phyloP scores from a whole-genome alignment of 257 asterid genomes.

The Solanum phureja region DNA sequence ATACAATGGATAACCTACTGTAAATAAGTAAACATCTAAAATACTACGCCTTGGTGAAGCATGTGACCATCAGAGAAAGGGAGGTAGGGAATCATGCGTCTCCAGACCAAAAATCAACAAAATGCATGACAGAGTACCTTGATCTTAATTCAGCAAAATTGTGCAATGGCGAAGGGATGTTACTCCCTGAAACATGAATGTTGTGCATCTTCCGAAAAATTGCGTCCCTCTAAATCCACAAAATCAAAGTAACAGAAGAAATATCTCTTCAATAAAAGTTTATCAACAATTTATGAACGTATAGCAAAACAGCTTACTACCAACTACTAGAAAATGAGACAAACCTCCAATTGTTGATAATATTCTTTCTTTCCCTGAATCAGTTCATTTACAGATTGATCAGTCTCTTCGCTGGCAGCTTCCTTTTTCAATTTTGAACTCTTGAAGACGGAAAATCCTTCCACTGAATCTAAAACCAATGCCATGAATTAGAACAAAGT shows the following conservation, averaged over 20 bases:
- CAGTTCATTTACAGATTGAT: constrained; percentile 25
- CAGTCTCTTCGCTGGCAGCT: constrained; percentile 23
- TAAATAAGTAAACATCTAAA: background rate
- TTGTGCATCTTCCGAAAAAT: constrained; percentile 63
- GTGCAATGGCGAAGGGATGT: constrained; percentile 74
- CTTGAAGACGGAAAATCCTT: constrained; percentile 59
- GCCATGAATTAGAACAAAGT: background rate
- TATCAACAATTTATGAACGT: background rate
- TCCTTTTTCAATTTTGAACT: constrained; percentile 44
- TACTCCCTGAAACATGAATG: constrained; percentile 88
- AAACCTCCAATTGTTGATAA: constrained; percentile 72
- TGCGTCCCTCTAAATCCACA: constrained; percentile 50
- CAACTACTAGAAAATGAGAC: background rate
- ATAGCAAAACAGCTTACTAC: background rate
- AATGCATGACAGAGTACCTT: constrained; percentile 30
- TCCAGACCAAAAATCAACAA: background rate
- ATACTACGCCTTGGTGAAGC: background rate
- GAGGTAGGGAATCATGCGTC: background rate
- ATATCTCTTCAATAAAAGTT: background rate
- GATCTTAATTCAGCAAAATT: constrained; percentile 51
- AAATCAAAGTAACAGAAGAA: background rate
- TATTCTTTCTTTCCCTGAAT: constrained; percentile 60
- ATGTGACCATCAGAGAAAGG: background rate
- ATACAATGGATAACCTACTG: background rate
- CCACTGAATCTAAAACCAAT: constrained; percentile 34